Percentiles rank a stretch among this genome's conserved stretches.
phyloP scores from a whole-genome alignment of 805 yeast genomes.

The Hanseniaspora opuntiae region DNA sequence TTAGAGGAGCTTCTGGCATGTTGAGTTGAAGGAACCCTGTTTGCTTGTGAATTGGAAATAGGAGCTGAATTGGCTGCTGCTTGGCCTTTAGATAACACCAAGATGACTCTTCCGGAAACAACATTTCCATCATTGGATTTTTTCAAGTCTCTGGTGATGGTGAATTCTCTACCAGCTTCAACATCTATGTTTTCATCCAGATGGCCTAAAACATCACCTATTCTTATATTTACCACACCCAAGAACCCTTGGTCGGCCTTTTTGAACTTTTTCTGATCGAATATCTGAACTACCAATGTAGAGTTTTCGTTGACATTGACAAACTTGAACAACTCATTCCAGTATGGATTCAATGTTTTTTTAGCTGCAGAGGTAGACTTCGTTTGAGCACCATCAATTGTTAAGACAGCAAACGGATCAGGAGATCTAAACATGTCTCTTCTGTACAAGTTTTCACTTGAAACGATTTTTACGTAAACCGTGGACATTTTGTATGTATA shows the following conservation, averaged over 20 bases:
- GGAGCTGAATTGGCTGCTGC: background rate
- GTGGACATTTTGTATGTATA: conserved; percentile 17
- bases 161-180: conserved; percentile 43
- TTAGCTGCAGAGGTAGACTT: conserved; percentile 87
- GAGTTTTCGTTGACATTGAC: conserved; percentile 62
- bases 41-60: background rate
- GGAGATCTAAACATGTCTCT: conserved; percentile 92
- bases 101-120: conserved; percentile 83
- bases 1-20: background rate
- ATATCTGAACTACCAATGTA: conserved; percentile 80
- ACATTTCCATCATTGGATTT: conserved; percentile 82
- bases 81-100: conserved; percentile 41
- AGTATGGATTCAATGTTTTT: conserved; percentile 88
- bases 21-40: background rate
- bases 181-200: conserved; percentile 44
- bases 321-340: conserved; percentile 87
- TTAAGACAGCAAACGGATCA: conserved; percentile 93
- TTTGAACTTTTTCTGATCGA: conserved; percentile 93
- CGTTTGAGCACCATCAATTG: conserved; percentile 95
- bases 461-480: conserved; percentile 65
- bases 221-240: conserved; percentile 84
- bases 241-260: conserved; percentile 96
- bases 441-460: conserved; percentile 90
- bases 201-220: conserved; percentile 55
- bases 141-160: conserved; percentile 82